phyloP scores from a whole-genome alignment of 371 early-diverging fungal species.

The Rhizopus stolonifer region DNA sequence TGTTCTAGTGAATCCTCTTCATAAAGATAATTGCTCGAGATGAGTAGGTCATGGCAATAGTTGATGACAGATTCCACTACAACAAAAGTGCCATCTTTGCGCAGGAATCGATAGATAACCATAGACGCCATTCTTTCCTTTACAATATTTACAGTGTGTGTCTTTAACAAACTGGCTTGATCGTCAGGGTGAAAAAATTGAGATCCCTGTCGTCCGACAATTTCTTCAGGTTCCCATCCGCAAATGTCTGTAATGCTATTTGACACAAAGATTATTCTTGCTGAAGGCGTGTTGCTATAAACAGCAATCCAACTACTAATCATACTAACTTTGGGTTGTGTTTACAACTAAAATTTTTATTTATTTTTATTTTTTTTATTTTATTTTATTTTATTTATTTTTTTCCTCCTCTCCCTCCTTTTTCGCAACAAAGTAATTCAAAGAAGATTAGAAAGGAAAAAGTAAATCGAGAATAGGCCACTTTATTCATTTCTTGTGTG shows the following conservation, averaged over 20 bases:
- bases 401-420: no score
- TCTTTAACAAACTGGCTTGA: slow-evolving; percentile 24
- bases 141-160: slow-evolving; percentile 41
- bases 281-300: slow-evolving; percentile 48
- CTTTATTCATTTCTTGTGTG: slow-evolving; percentile 10
- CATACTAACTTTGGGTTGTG: neutral
- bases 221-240: slow-evolving; percentile 51
- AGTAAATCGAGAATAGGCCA: no score
- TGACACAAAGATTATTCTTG: slow-evolving; percentile 40
- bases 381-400: neutral
- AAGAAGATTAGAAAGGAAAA: no score
- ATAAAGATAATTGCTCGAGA: slow-evolving; percentile 24
- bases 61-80: slow-evolving; percentile 31
- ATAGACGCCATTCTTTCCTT: slow-evolving; percentile 46
- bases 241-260: slow-evolving; percentile 43
- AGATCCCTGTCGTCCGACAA: slow-evolving; percentile 43
- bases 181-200: slow-evolving; percentile 43
- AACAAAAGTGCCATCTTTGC: slow-evolving; percentile 29
- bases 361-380: neutral
- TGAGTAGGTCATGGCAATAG: slow-evolving; percentile 30
- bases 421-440: no score
- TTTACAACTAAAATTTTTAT: no score
- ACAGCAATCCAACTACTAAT: slow-evolving; percentile 49
- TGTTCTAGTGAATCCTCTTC: slow-evolving; percentile 17
- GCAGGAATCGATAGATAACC: slow-evolving; percentile 25